These are phyloP conservation scores for Heritiera fomes DNA, from an alignment of 345 rosid genomes.

Conservation along the genomic window DNA sequence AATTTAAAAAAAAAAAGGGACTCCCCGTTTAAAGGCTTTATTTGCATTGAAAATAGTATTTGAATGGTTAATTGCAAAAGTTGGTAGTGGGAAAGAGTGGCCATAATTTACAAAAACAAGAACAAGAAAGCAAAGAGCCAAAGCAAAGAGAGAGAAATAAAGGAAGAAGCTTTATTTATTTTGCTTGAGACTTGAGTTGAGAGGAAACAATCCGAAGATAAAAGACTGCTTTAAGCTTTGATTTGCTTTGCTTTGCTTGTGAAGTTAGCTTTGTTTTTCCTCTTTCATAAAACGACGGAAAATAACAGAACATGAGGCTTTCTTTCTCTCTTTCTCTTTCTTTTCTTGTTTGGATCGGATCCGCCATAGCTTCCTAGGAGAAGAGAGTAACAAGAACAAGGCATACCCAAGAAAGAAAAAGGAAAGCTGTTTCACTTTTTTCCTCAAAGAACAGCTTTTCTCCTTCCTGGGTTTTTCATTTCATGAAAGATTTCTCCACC, in stretches of 20 bases:
- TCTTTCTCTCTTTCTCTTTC: conserved; percentile 12
- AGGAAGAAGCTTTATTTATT: background rate
- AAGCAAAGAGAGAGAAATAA: background rate
- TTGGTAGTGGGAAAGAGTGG: conserved; percentile 5
- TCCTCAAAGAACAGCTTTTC: conserved; percentile 7
- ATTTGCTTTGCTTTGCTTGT: background rate
- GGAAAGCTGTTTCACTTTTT: conserved; percentile 41
- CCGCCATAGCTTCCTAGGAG: conserved; percentile 31
- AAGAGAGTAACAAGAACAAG: conserved; percentile 14
- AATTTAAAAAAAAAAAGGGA: background rate
- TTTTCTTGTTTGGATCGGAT: conserved; percentile 55
- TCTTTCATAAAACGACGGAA: conserved; percentile 14
- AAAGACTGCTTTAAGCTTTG: background rate
- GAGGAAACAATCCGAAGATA: conserved; percentile 12
- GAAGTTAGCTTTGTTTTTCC: conserved; percentile 9
- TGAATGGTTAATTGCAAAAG: background rate
- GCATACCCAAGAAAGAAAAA: background rate
- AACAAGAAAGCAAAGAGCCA: conserved; percentile 51
- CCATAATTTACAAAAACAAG: background rate
- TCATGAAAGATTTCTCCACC: conserved; percentile 28
- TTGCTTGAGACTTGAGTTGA: background rate
- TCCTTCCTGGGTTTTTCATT: conserved; percentile 10
- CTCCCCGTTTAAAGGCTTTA: conserved; percentile 8
- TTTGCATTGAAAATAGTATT: conserved; percentile 2
- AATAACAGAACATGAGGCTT: background rate